phyloP scores from a whole-genome alignment of 1,284 basidiomycete species.

The Vanrija pseudolonga region DNA sequence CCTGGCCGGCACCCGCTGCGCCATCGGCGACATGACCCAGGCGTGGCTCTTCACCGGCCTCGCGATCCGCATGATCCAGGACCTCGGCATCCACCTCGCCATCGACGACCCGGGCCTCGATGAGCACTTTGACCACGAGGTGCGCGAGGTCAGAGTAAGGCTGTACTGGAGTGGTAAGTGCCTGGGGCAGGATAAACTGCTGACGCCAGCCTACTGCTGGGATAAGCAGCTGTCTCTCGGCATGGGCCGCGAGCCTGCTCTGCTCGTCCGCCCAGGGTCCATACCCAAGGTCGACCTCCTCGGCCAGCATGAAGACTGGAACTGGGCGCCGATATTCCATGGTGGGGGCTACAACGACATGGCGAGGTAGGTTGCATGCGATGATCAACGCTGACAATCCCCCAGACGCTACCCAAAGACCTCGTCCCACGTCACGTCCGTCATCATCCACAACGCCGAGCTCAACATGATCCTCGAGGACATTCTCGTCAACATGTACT shows the following conservation, averaged over 20 bases:
- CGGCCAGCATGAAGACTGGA: conserved; percentile 16
- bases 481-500: conserved; percentile 28
- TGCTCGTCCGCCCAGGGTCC: conserved; percentile 6
- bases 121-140: conserved; percentile 18
- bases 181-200: neutral
- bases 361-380: neutral
- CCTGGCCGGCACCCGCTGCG: conserved; percentile 18
- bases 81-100: conserved; percentile 23
- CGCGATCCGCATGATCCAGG: conserved; percentile 18
- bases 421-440: neutral
- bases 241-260: conserved; percentile 22
- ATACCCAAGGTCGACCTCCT: conserved; percentile 5
- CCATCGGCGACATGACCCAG: conserved; percentile 20
- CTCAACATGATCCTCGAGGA: conserved; percentile 25
- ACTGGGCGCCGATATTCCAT: conserved; percentile 13
- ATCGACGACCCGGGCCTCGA: conserved; percentile 21
- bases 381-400: neutral
- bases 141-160: conserved; percentile 14
- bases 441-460: conserved; percentile 11
- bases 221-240: conserved; percentile 19
- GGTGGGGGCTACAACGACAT: neutral
- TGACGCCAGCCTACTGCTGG: conserved; percentile 16
- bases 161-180: conserved; percentile 22
- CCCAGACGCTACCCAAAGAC: neutral
- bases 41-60: conserved; percentile 25